Conservation (phyloP, 192 early-diverging fungal genomes). For the Coemansia sp. region DNA sequence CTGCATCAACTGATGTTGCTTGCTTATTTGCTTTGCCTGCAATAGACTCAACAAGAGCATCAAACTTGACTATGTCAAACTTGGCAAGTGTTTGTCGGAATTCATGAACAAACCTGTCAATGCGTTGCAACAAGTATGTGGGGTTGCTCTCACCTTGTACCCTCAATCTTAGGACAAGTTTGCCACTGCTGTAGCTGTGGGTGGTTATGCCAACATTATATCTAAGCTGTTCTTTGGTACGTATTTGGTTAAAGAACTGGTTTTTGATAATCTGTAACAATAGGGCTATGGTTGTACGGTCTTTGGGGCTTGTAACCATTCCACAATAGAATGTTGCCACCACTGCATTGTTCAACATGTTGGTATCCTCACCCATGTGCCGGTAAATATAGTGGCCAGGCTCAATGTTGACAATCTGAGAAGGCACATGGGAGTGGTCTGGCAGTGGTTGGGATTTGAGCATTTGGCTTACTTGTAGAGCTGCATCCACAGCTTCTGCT, state of each 20-base stretch:
- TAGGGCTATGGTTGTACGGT: constrained; percentile 61
- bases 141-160: constrained; percentile 83
- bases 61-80: constrained; percentile 48
- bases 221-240: constrained; percentile 83
- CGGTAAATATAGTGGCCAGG: constrained; percentile 29
- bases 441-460: constrained; percentile 60
- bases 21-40: neutral
- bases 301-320: constrained; percentile 56
- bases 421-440: neutral
- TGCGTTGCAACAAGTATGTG: constrained; percentile 33
- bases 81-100: constrained; percentile 23
- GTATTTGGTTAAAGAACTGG: constrained; percentile 83
- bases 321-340: constrained; percentile 78
- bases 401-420: constrained; percentile 13
- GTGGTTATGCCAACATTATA: constrained; percentile 30
- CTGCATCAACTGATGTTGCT: neutral
- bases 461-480: constrained; percentile 52
- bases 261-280: constrained; percentile 71
- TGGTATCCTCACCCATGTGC: constrained; percentile 52
- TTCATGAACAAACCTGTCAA: constrained; percentile 66
- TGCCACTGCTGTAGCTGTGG: neutral
- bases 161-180: constrained; percentile 57
- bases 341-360: constrained; percentile 81
- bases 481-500: constrained; percentile 61
- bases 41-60: constrained; percentile 47